Percentiles rank a stretch among this genome's conserved stretches.
phyloP scores from a whole-genome alignment of 306 rosid species.

The apple (Malus domestica) region DNA sequence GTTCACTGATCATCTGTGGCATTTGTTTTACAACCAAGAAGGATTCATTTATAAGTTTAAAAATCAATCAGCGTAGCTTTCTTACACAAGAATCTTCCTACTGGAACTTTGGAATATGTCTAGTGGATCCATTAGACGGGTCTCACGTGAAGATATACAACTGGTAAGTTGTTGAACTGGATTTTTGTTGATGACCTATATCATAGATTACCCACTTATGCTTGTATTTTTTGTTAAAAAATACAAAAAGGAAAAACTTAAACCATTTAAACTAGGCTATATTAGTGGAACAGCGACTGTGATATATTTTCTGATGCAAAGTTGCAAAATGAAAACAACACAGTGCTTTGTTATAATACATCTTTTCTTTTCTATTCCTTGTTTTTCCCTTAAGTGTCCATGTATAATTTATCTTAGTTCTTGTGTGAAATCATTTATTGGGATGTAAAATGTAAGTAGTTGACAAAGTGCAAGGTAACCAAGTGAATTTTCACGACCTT shows the following conservation, averaged over 20 bases:
- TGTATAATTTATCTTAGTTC: neutral
- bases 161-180: slow-evolving; percentile 45
- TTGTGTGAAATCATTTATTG: neutral
- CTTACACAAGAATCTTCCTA: neutral
- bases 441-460: neutral
- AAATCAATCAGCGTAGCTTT: neutral
- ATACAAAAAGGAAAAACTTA: neutral
- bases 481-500: neutral
- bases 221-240: neutral
- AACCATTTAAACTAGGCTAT: neutral
- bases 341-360: neutral
- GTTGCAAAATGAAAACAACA: neutral
- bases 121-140: slow-evolving; percentile 66
- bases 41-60: neutral
- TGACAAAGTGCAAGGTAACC: neutral
- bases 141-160: slow-evolving; percentile 80
- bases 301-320: neutral
- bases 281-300: neutral
- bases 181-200: slow-evolving; percentile 1
- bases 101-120: slow-evolving; percentile 45
- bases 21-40: neutral
- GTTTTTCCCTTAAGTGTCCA: neutral
- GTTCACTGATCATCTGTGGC: neutral
- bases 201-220: neutral
- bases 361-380: neutral